These are phyloP conservation scores for Prunus mume DNA, from an alignment of 306 rosid species.

Conservation along the genomic window DNA sequence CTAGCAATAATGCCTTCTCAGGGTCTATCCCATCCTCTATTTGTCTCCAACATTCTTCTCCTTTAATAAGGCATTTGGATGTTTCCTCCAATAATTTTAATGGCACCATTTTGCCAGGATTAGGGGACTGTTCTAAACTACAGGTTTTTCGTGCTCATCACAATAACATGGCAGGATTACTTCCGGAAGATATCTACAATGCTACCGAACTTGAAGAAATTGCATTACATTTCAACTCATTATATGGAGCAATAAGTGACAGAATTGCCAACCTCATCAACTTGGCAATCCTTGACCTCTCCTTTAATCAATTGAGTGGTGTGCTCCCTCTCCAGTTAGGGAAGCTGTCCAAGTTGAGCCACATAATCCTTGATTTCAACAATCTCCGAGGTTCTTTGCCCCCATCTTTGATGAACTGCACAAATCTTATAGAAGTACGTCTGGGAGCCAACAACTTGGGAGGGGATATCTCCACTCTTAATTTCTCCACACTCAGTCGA, in stretches of 20 bases:
- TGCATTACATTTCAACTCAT: no score
- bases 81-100: background rate
- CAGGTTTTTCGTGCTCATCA: no score
- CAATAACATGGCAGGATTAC: no score
- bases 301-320: background rate
- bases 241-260: background rate
- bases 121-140: no score
- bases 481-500: background rate
- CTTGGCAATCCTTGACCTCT: background rate
- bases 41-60: background rate
- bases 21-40: background rate
- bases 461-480: background rate
- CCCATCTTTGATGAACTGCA: background rate
- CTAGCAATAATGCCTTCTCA: background rate
- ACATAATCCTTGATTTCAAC: background rate
- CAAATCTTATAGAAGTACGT: background rate
- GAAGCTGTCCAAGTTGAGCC: background rate
- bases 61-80: background rate
- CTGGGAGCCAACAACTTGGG: background rate
- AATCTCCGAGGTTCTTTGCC: background rate
- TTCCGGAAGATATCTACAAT: no score
- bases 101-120: background rate
- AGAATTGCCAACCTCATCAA: background rate
- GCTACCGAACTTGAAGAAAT: no score
- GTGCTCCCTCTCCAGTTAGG: background rate